Conservation (phyloP, 163 green algal species). For the Trebouxiophyceae sp. region DNA sequence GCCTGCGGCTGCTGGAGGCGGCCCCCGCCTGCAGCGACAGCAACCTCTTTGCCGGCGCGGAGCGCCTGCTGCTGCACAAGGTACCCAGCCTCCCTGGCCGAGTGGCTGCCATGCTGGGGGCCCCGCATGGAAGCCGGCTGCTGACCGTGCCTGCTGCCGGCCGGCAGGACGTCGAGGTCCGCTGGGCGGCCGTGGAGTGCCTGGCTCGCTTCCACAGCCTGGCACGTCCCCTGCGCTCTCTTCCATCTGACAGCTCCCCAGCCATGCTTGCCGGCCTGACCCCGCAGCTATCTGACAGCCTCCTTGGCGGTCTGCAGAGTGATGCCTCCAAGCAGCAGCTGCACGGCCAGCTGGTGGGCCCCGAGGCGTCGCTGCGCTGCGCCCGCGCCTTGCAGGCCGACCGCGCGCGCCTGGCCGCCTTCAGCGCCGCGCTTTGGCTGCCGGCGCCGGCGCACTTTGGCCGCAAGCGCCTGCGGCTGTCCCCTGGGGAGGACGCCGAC, state of each 20-base stretch:
- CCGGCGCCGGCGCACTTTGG: conserved; percentile 1
- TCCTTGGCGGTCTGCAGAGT: conserved; percentile 20
- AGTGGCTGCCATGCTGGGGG: neutral
- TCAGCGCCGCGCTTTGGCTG: conserved; percentile 25
- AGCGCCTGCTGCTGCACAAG: neutral
- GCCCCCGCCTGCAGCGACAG: neutral
- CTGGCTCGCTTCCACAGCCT: conserved; percentile 33
- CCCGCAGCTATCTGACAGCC: no score
- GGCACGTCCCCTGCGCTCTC: conserved; percentile 4
- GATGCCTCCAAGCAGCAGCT: conserved; percentile 35
- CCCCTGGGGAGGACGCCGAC: no score
- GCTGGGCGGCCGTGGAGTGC: conserved; percentile 37
- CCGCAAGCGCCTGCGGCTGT: no score
- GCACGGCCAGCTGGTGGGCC: conserved; percentile 22
- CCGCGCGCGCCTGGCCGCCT: conserved; percentile 12
- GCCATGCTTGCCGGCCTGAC: no score
- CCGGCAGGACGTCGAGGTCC: conserved; percentile 21
- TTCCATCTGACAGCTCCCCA: neutral
- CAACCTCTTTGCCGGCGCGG: neutral
- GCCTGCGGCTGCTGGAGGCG: neutral
- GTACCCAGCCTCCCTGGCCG: no score
- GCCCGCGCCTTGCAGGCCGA: conserved; percentile 14
- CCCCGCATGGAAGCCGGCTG: neutral
- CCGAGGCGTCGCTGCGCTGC: conserved; percentile 26
- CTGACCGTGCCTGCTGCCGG: neutral